Evolutionary conservation across 2,329 filamentous ascomycete species (phyloP), one percentile per base, ranked within the genome.

Genomic region (Alternaria dauci): DNA sequence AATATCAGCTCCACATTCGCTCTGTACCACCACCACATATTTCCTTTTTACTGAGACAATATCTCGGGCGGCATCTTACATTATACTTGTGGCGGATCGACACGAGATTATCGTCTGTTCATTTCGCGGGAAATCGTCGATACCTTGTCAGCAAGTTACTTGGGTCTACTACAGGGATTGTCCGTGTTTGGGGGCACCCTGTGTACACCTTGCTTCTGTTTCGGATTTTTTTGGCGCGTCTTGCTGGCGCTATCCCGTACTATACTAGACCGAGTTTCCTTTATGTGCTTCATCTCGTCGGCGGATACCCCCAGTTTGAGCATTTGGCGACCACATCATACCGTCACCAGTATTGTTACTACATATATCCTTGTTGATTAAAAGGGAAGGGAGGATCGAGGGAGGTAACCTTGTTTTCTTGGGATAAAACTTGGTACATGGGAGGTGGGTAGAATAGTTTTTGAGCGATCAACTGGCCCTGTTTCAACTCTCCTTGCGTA

Each of bases 231-330:
- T 71, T 60, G 54, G 41, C 39, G 56, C 56, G 51, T 53, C 62
- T 36, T 38, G 51, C 11, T 62, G 52, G 42, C 52, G 57, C 59
- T 68, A 66, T 62, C 62, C 64, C 68, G 72, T 75, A 75, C 69
- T 71, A 73, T 62, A 66, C 68, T 76, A 76, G 73, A 74, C 67
- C 60, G 68, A 60, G 42, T 44, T 71, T 73, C 52, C 59, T 70
- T 68, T 61, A 62, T 69, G 63, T 68, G 52, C 56, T 71, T 64
- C 58, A 56, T 67, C 68, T 70, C 66, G 48, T 71, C 69, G 72
- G 72, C 74, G 72, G 70, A 76, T 76, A 76, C 73, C 72, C 46
- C 71, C 60, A 70, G 68, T 71, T 72, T 75, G 66, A 66, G 72
- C 68, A 72, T 75, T 76, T 76, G 70, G 73, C 72, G 65, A 74